phyloP scores from a whole-genome alignment of 2,329 filamentous ascomycete species.

The Penicillium sp. region DNA sequence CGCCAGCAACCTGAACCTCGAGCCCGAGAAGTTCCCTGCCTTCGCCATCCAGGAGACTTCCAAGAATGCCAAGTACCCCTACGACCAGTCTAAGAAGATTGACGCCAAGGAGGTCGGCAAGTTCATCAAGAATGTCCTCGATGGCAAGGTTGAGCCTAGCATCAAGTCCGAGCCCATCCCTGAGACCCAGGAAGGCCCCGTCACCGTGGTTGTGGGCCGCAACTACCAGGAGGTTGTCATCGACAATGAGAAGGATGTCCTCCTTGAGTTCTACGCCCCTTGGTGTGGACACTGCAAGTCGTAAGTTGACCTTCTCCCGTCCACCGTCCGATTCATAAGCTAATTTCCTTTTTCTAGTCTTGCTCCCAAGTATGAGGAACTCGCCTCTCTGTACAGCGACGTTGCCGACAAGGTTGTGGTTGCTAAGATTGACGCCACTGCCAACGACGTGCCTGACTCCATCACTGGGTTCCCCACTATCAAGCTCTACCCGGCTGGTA shows the following conservation, averaged over 20 bases:
- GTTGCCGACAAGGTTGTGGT: constrained; percentile 57
- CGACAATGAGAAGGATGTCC: constrained; percentile 91
- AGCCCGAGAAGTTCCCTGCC: constrained; percentile 88
- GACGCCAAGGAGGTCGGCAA: constrained; percentile 65
- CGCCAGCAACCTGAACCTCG: constrained; percentile 93
- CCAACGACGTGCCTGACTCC: constrained; percentile 95
- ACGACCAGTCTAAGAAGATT: constrained; percentile 75
- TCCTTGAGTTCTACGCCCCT: constrained; percentile 97
- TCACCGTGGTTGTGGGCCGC: constrained; percentile 84
- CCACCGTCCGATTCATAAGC: background rate
- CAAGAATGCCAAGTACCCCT: constrained; percentile 98
- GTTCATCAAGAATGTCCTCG: constrained; percentile 80
- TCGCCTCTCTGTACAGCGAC: constrained; percentile 53
- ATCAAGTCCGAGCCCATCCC: constrained; percentile 98
- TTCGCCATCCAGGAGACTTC: constrained; percentile 94
- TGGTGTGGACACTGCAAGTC: constrained; percentile 69
- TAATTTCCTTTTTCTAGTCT: constrained; percentile 39
- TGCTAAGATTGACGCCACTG: constrained; percentile 91
- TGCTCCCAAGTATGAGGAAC: constrained; percentile 63
- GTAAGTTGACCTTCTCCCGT: constrained; percentile 33
- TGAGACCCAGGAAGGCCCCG: constrained; percentile 84
- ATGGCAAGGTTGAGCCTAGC: constrained; percentile 87
- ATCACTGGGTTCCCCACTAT: constrained; percentile 98
- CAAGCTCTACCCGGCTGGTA: constrained; percentile 90
- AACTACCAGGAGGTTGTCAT: constrained; percentile 89